Conservation (phyloP, 331 rosid genomes). For the Erythrophleum ivorense region DNA sequence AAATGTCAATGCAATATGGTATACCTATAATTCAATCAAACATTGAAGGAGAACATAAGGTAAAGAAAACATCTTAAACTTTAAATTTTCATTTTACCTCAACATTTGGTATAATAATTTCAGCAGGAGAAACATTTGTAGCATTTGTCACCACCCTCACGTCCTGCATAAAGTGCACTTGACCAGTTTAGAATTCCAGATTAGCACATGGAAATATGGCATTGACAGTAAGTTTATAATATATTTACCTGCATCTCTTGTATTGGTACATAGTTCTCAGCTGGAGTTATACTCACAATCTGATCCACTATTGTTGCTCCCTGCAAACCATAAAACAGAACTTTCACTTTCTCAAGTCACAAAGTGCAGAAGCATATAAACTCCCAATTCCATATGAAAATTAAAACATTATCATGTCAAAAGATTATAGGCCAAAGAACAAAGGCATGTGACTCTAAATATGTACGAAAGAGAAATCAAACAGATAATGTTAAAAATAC, state of each 20-base stretch:
- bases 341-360: slow-evolving; percentile 18
- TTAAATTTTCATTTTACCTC: slow-evolving; percentile 50
- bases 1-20: background rate
- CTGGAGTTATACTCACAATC: slow-evolving; percentile 67
- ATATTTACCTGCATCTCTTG: slow-evolving; percentile 50
- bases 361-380: background rate
- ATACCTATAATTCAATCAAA: background rate
- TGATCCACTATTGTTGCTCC: slow-evolving; percentile 82
- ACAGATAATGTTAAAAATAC: background rate
- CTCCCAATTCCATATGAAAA: background rate
- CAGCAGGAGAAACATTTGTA: slow-evolving; percentile 45
- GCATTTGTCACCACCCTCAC: slow-evolving; percentile 53
- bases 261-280: slow-evolving; percentile 58
- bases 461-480: background rate
- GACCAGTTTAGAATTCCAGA: slow-evolving; percentile 13
- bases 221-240: slow-evolving; percentile 9
- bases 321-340: slow-evolving; percentile 43
- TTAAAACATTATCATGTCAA: background rate
- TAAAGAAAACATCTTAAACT: background rate
- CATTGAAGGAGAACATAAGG: background rate
- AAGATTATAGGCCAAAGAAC: background rate
- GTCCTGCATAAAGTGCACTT: slow-evolving; percentile 55
- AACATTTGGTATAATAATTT: slow-evolving; percentile 37
- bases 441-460: slow-evolving; percentile 28
- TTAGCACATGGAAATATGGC: background rate